Conservation (phyloP, 768 basidiomycete species). For the Mycena alexandri region DNA sequence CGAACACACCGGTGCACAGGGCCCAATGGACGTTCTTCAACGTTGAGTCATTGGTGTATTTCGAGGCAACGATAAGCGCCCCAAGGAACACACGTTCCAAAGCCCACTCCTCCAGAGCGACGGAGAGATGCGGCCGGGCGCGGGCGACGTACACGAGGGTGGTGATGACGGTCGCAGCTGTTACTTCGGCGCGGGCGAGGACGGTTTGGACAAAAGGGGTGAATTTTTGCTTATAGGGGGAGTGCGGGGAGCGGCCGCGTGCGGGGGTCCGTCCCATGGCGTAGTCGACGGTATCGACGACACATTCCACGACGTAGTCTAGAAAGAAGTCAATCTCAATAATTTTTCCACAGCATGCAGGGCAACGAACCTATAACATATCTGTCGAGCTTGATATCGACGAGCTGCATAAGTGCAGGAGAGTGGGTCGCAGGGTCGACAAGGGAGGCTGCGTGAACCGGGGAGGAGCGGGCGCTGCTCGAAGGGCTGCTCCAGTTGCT, state of each 20-base stretch:
- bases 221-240: constrained; percentile 15
- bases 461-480: background rate
- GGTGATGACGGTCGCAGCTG: constrained; percentile 22
- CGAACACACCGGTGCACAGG: constrained; percentile 27
- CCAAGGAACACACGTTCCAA: constrained; percentile 31
- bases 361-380: constrained; percentile 23
- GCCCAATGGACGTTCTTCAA: constrained; percentile 34
- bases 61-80: constrained; percentile 25
- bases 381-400: constrained; percentile 17
- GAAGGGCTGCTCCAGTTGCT: background rate
- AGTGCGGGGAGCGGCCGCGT: background rate
- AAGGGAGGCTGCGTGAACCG: constrained; percentile 12
- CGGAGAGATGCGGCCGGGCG: constrained; percentile 27
- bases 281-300: constrained; percentile 27
- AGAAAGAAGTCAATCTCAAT: background rate
- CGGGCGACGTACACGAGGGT: constrained; percentile 21
- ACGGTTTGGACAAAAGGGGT: constrained; percentile 17
- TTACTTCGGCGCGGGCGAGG: constrained; percentile 27
- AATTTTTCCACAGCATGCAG: background rate
- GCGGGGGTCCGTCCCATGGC: constrained; percentile 8
- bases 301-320: constrained; percentile 32
- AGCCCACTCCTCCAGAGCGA: constrained; percentile 28
- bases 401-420: constrained; percentile 18
- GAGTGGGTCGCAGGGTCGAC: constrained; percentile 24
- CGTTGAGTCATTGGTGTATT: constrained; percentile 30